Evolutionary conservation across 176 grass and related monocot genomes (phyloP).

Genomic region (Neostapfia colusana): DNA sequence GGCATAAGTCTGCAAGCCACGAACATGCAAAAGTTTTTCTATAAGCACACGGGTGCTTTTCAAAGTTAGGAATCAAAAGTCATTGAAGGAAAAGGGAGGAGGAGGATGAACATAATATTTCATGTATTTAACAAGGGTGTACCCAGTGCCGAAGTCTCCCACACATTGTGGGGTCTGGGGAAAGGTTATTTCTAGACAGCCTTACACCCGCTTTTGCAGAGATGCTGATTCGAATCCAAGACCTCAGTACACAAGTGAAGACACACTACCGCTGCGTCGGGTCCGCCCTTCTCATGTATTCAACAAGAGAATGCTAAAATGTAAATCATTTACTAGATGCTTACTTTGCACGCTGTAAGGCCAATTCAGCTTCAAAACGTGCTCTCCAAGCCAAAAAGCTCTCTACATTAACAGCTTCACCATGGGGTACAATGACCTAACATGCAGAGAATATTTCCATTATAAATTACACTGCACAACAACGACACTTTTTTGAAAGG

Average conservation of each 20-base stretch:
- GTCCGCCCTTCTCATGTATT: too few species aligned
- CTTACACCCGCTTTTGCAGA: too few species aligned
- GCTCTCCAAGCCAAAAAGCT: conserved; percentile 98
- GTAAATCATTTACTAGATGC: conserved; percentile 31
- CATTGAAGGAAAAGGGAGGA: conserved; percentile 7
- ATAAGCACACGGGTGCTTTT: not conserved
- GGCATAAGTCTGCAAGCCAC: conserved; percentile 81
- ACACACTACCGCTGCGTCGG: too few species aligned
- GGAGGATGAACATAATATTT: conserved; percentile 17
- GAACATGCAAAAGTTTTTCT: conserved; percentile 41
- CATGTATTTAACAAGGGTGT: conserved; percentile 19
- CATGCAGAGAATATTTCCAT: conserved; percentile 25
- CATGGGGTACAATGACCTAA: conserved; percentile 94
- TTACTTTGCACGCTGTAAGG: conserved; percentile 94
- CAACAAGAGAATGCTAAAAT: conserved; percentile 14
- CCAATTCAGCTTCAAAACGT: conserved; percentile 94
- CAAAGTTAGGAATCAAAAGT: conserved; percentile 6
- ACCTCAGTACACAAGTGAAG: too few species aligned
- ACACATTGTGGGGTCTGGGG: too few species aligned
- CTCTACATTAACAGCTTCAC: conserved; percentile 88
- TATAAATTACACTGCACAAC: conserved; percentile 13
- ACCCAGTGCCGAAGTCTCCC: too few species aligned
- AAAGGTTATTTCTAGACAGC: too few species aligned
- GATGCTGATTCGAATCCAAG: too few species aligned
- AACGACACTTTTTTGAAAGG: not conserved